Evolutionary conservation across 2,329 filamentous ascomycete species (phyloP).

Genomic region (Fusarium begoniae): DNA sequence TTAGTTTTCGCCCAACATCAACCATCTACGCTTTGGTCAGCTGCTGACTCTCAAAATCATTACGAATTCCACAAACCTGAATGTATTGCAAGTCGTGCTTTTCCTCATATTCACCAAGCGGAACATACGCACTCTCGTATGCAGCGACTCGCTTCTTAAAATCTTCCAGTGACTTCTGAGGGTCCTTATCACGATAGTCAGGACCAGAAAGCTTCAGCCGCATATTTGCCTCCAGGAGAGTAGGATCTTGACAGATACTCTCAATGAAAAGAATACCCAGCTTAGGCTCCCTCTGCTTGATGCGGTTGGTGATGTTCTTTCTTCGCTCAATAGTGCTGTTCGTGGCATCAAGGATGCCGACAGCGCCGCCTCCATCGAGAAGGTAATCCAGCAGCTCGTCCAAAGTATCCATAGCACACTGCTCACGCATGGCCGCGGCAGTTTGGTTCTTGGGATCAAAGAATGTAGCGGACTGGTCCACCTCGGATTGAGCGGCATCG

Average conservation of each 20-base stretch:
- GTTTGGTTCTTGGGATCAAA: slow-evolving; percentile 90
- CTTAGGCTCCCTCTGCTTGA: slow-evolving; percentile 83
- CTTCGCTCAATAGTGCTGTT: slow-evolving; percentile 93
- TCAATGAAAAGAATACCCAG: slow-evolving; percentile 95
- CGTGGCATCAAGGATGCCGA: slow-evolving; percentile 96
- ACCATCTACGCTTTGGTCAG: slow-evolving; percentile 73
- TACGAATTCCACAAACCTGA: slow-evolving; percentile 59
- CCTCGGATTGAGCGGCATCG: slow-evolving; percentile 52
- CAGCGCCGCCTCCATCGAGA: slow-evolving; percentile 80
- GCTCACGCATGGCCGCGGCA: slow-evolving; percentile 85
- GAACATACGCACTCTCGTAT: slow-evolving; percentile 94
- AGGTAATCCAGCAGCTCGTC: slow-evolving; percentile 94
- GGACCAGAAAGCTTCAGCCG: slow-evolving; percentile 94
- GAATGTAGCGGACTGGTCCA: slow-evolving; percentile 92
- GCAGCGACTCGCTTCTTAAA: slow-evolving; percentile 93
- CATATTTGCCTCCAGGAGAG: slow-evolving; percentile 94
- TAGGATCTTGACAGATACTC: slow-evolving; percentile 87
- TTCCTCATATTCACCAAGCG: slow-evolving; percentile 91
- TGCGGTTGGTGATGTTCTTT: slow-evolving; percentile 82
- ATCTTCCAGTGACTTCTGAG: slow-evolving; percentile 81
- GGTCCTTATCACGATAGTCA: slow-evolving; percentile 95
- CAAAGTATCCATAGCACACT: slow-evolving; percentile 90
- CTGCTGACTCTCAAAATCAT: not conserved
- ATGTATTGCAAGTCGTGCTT: slow-evolving; percentile 92
- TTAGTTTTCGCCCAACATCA: slow-evolving; percentile 93